These are phyloP conservation scores for Haplosporangium gracile DNA, from an alignment of 192 early-diverging fungal genomes.

Conservation along the genomic window DNA sequence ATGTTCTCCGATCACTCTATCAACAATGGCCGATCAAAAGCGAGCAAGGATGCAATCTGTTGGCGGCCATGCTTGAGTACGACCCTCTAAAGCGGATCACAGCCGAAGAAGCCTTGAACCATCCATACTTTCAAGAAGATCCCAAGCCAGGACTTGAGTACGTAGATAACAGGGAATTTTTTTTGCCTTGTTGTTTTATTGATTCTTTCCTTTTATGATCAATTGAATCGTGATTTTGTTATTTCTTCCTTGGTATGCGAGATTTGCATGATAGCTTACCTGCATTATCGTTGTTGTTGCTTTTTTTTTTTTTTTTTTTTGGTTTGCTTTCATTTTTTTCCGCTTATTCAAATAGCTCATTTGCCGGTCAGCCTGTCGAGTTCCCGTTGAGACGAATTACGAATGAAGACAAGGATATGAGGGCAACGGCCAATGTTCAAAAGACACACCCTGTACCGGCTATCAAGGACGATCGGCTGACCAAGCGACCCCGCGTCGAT, in stretches of 20 bases:
- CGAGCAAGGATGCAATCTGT: conserved; percentile 74
- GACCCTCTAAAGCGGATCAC: conserved; percentile 82
- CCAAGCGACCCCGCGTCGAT: conserved; percentile 35
- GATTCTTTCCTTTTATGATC: conserved; percentile 10
- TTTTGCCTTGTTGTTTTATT: conserved; percentile 9
- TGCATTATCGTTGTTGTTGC: neutral
- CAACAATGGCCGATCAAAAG: conserved; percentile 61
- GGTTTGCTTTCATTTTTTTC: neutral
- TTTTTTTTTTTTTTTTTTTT: neutral
- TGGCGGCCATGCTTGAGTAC: conserved; percentile 84
- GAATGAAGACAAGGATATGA: conserved; percentile 70
- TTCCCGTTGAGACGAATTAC: conserved; percentile 67
- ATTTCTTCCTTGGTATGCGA: neutral
- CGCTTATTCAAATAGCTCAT: conserved; percentile 36
- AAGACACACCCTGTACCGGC: conserved; percentile 47
- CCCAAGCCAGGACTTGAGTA: conserved; percentile 71
- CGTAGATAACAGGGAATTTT: conserved; percentile 5
- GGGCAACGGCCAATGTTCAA: conserved; percentile 27
- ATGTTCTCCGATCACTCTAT: conserved; percentile 38
- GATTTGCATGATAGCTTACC: neutral
- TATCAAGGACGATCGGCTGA: conserved; percentile 37
- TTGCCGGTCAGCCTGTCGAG: conserved; percentile 62
- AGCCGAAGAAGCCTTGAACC: conserved; percentile 82
- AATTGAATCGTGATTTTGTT: neutral
- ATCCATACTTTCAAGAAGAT: conserved; percentile 87